Conservation (phyloP, 768 basidiomycete genomes). For the Strobilomyces echinocephalus region DNA sequence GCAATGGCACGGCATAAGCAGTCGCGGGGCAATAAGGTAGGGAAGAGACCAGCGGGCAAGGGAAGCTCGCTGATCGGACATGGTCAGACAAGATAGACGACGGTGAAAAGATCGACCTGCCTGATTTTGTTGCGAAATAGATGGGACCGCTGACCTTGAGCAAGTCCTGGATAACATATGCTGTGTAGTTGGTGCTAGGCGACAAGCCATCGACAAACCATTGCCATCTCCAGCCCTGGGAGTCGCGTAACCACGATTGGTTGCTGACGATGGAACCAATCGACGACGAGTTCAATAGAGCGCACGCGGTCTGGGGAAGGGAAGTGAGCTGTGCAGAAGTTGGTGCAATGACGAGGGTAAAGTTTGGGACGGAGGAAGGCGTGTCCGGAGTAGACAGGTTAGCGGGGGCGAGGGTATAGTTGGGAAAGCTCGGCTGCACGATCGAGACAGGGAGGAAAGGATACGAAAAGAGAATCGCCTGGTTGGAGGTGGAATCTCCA, state of each 20-base stretch:
- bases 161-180: slow-evolving; percentile 54
- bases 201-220: slow-evolving; percentile 59
- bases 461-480: slow-evolving; percentile 69
- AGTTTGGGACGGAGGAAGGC: slow-evolving; percentile 43
- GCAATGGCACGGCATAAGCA: slow-evolving; percentile 66
- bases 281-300: slow-evolving; percentile 39
- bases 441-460: slow-evolving; percentile 36
- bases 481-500: slow-evolving; percentile 70
- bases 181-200: slow-evolving; percentile 74
- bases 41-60: slow-evolving; percentile 64
- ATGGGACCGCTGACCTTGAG: slow-evolving; percentile 63
- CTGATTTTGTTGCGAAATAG: slow-evolving; percentile 71
- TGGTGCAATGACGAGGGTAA: slow-evolving; percentile 52
- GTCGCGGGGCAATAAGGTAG: slow-evolving; percentile 72
- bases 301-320: slow-evolving; percentile 56
- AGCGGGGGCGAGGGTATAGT: slow-evolving; percentile 66
- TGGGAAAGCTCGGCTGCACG: slow-evolving; percentile 54
- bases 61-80: slow-evolving; percentile 45
- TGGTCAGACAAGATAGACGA: neutral
- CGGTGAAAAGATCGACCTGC: slow-evolving; percentile 32
- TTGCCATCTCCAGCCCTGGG: slow-evolving; percentile 60
- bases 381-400: slow-evolving; percentile 42
- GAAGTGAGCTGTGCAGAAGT: slow-evolving; percentile 41
- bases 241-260: slow-evolving; percentile 53
- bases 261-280: slow-evolving; percentile 39